Percentiles rank a stretch among this genome's conserved stretches.
phyloP scores from a whole-genome alignment of 176 grass and related monocot genomes.

The maize (Zea mays) region DNA sequence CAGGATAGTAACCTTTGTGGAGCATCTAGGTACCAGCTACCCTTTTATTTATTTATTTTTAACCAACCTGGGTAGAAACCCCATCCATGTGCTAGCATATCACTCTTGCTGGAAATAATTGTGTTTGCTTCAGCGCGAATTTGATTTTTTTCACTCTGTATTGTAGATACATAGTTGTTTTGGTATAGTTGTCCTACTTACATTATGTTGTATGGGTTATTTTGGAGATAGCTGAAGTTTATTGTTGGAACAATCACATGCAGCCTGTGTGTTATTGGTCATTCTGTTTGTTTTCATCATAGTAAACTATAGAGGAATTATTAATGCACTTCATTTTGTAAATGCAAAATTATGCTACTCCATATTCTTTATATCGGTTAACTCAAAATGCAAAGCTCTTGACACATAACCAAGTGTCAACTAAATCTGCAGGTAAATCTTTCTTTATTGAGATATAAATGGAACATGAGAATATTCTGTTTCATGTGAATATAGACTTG shows the following conservation, averaged over 20 bases:
- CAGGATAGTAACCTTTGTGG: neutral
- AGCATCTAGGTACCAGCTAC: neutral
- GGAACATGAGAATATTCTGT: slow-evolving; percentile 12
- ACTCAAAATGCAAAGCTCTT: neutral
- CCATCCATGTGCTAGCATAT: no score
- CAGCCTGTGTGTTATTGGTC: neutral
- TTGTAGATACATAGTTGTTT: neutral
- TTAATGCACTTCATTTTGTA: no score
- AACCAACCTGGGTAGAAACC: neutral
- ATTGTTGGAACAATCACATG: neutral
- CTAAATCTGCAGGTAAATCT: neutral
- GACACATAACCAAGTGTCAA: neutral
- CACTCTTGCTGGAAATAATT: neutral
- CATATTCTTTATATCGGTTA: neutral
- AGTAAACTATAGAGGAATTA: no score
- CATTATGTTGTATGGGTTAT: neutral
- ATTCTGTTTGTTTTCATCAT: neutral
- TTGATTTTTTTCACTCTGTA: neutral
- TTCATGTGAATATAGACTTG: neutral
- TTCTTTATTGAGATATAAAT: neutral
- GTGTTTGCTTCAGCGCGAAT: neutral
- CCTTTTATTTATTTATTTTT: neutral
- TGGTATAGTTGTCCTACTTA: neutral
- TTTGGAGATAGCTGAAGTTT: neutral
- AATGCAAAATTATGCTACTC: neutral